phyloP scores from a whole-genome alignment of 2,329 filamentous ascomycete species.

The Penicillium rolfsii region DNA sequence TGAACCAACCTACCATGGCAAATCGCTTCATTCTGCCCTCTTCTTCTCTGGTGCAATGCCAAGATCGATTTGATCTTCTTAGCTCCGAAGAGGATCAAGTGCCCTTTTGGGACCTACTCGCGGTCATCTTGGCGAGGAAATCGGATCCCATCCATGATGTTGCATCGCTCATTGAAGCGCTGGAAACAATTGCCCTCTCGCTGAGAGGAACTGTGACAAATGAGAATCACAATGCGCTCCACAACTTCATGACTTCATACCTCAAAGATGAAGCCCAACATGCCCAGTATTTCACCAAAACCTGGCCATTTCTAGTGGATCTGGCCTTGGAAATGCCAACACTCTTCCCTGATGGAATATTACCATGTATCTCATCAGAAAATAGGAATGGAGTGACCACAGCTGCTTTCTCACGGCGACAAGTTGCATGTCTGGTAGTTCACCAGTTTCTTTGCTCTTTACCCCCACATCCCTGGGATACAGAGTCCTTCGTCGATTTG shows the following conservation, averaged over 20 bases:
- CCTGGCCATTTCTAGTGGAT: background rate
- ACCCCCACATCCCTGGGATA: background rate
- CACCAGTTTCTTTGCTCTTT: constrained; percentile 6
- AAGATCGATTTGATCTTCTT: constrained; percentile 2
- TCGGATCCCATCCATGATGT: background rate
- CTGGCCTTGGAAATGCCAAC: background rate
- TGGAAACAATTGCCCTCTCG: background rate
- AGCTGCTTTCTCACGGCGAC: background rate
- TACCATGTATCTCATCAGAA: background rate
- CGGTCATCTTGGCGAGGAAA: background rate
- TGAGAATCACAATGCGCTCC: background rate
- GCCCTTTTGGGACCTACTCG: background rate
- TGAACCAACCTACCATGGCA: background rate
- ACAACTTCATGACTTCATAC: background rate
- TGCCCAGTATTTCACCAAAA: background rate
- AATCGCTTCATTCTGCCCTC: constrained; percentile 5
- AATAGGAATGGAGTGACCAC: no score
- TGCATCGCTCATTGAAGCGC: background rate
- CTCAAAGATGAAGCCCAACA: background rate
- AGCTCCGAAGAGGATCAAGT: background rate
- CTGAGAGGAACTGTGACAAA: background rate
- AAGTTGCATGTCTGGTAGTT: constrained; percentile 3
- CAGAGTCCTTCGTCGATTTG: constrained; percentile 2
- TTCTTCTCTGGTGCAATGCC: background rate
- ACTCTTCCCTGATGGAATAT: background rate